Conservation (phyloP, 108 stramenopile genomes). For the Skeletonema costatum region DNA sequence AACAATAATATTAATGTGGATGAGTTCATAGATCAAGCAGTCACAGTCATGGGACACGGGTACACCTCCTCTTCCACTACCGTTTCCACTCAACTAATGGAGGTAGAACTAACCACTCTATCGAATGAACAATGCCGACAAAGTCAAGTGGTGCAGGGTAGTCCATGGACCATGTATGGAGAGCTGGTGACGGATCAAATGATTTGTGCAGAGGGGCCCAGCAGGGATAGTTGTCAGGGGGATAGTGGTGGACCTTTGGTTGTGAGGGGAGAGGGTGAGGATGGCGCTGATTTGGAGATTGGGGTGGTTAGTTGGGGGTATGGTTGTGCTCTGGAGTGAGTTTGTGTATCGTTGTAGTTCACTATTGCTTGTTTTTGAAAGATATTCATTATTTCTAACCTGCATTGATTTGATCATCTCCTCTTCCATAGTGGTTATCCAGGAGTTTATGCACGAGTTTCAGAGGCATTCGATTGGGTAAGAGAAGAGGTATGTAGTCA, state of each 20-base stretch:
- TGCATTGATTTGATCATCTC: too few relatives aligned
- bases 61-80: background rate
- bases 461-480: constrained; percentile 59
- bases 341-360: too few relatives aligned
- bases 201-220: constrained; percentile 1
- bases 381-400: too few relatives aligned
- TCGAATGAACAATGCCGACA: constrained; percentile 5
- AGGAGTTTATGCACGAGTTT: constrained; percentile 67
- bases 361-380: too few relatives aligned
- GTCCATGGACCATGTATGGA: background rate
- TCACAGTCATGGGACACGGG: constrained; percentile 12
- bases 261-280: background rate
- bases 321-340: background rate
- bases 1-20: background rate
- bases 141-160: background rate
- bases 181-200: constrained; percentile 3
- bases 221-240: constrained; percentile 2
- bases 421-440: constrained; percentile 13
- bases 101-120: background rate
- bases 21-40: background rate
- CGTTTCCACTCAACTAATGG: background rate
- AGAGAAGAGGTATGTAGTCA: constrained; percentile 37
- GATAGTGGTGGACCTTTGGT: constrained; percentile 21
- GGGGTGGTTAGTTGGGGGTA: constrained; percentile 12
- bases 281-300: constrained; percentile 11